Evolutionary conservation across 257 asterid species (phyloP).

Genomic region (Solanum medicagineum): DNA sequence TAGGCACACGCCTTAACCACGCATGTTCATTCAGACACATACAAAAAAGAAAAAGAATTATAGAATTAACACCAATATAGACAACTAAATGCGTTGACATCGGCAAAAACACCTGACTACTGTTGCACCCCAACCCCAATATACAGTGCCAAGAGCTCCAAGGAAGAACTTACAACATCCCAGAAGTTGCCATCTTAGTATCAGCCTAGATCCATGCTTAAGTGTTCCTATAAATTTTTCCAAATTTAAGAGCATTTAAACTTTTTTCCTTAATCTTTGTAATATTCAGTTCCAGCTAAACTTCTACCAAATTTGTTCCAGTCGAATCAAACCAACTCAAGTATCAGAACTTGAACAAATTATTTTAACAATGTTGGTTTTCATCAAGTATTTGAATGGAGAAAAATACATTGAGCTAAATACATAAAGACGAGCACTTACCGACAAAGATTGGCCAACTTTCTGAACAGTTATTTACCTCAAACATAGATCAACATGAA

Average conservation of each 20-base stretch:
- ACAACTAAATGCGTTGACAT: background rate
- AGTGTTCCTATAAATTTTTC: background rate
- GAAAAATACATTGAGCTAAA: background rate
- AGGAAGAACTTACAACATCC: background rate
- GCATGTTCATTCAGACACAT: background rate
- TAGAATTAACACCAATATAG: background rate
- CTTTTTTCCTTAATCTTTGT: background rate
- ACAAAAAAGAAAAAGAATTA: background rate
- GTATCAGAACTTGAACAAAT: background rate
- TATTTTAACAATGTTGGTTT: background rate
- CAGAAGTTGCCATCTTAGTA: background rate
- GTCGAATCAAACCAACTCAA: background rate
- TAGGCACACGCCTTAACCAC: background rate
- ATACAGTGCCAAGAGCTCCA: background rate
- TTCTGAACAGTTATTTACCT: background rate
- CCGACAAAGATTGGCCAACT: background rate
- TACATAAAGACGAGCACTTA: background rate
- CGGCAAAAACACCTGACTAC: background rate
- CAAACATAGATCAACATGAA: background rate
- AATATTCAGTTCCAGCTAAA: background rate
- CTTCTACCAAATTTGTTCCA: background rate
- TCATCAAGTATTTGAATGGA: background rate
- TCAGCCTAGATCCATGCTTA: background rate
- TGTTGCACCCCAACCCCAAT: background rate
- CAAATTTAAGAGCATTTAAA: background rate